phyloP scores from a whole-genome alignment of 345 rosid genomes.

The Odontarrhena argentea region DNA sequence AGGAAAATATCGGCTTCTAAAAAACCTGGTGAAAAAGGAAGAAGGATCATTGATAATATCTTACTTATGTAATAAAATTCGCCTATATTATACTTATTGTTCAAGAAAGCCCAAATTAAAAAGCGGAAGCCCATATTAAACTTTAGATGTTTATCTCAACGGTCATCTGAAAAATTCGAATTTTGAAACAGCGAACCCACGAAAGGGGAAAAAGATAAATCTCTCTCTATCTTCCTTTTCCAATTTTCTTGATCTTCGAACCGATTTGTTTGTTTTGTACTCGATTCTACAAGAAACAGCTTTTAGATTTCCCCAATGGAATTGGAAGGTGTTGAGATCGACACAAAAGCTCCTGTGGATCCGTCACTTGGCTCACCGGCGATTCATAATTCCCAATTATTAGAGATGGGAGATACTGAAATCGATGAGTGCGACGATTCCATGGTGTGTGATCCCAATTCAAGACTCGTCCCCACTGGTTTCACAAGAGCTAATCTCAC shows the following conservation, averaged over 20 bases:
- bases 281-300: not conserved
- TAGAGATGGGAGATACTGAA: conserved; percentile 47
- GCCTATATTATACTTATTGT: too few relatives aligned
- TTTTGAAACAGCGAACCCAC: conserved; percentile 11
- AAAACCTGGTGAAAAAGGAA: too few relatives aligned
- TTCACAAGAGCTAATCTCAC: conserved; percentile 48
- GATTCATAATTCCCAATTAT: conserved; percentile 38
- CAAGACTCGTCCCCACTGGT: conserved; percentile 63
- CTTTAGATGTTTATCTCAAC: not conserved
- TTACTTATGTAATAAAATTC: too few relatives aligned
- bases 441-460: conserved; percentile 77
- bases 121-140: conserved; percentile 7
- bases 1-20: too few relatives aligned
- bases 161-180: conserved; percentile 36
- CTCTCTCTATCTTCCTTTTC: conserved; percentile 10
- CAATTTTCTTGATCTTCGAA: not conserved
- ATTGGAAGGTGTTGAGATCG: conserved; percentile 51
- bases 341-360: conserved; percentile 31
- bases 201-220: conserved; percentile 26
- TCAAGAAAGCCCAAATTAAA: conserved; percentile 9
- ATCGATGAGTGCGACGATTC: conserved; percentile 48
- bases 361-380: conserved; percentile 28
- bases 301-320: conserved; percentile 45
- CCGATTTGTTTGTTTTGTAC: not conserved
- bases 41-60: too few relatives aligned